These are phyloP conservation scores for Cyamopsis tetragonoloba DNA, from an alignment of 306 rosid species.

Conservation along the genomic window DNA sequence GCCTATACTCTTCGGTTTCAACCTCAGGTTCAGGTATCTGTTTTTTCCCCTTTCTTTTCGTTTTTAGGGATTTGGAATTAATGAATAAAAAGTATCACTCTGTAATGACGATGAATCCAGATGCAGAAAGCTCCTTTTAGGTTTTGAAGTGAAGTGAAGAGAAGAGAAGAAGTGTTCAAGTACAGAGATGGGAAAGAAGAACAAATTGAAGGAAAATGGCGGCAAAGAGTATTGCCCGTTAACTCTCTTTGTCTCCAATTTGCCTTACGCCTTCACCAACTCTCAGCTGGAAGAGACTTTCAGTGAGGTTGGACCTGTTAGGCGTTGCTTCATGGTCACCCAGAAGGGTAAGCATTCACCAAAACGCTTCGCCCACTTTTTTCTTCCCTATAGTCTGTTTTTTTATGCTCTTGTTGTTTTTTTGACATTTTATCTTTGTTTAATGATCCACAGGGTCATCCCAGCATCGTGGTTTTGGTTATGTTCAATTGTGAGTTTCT, in stretches of 20 bases:
- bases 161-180: background rate
- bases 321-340: conserved; percentile 87
- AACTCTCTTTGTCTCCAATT: conserved; percentile 67
- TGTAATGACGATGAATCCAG: too few relatives aligned
- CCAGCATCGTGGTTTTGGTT: conserved; percentile 81
- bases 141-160: too few relatives aligned
- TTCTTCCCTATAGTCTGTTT: background rate
- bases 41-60: too few relatives aligned
- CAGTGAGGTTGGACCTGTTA: conserved; percentile 82
- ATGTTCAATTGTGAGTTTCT: conserved; percentile 76
- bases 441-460: conserved; percentile 58
- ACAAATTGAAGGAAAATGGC: conserved; percentile 43
- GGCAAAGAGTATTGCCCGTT: conserved; percentile 44
- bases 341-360: conserved; percentile 49
- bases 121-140: too few relatives aligned
- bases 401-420: background rate
- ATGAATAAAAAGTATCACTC: too few relatives aligned
- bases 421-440: background rate
- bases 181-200: conserved; percentile 71
- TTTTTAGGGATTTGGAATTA: too few relatives aligned
- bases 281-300: conserved; percentile 84
- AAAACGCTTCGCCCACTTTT: background rate
- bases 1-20: too few relatives aligned
- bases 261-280: conserved; percentile 74
- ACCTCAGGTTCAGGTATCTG: too few relatives aligned